These are phyloP conservation scores for Tephrocybe sp. DNA, from an alignment of 768 basidiomycete genomes.

Conservation along the genomic window DNA sequence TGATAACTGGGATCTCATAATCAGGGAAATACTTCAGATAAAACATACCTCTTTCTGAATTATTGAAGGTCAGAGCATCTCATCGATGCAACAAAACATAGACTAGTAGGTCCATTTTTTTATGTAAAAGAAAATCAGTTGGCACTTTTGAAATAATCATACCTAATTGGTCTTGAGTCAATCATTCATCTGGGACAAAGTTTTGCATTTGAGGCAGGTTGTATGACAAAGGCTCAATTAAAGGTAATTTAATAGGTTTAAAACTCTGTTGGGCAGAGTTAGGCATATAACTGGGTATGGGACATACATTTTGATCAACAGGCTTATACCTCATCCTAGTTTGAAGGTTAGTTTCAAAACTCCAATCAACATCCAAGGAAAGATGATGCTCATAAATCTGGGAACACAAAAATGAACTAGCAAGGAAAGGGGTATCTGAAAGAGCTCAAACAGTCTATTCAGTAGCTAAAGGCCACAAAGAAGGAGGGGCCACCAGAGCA, in stretches of 20 bases:
- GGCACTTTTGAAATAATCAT: slow-evolving; percentile 10
- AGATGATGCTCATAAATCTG: too few species aligned
- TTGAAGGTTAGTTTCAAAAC: too few species aligned
- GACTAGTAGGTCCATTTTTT: slow-evolving; percentile 13
- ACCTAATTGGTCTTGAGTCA: slow-evolving; percentile 15
- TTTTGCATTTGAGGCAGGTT: not conserved
- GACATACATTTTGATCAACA: slow-evolving; percentile 24
- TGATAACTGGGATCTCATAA: slow-evolving; percentile 19
- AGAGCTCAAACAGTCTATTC: too few species aligned
- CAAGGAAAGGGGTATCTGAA: too few species aligned
- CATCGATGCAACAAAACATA: slow-evolving; percentile 7
- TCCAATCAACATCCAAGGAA: too few species aligned
- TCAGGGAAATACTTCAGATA: slow-evolving; percentile 23
- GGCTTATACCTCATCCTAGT: slow-evolving; percentile 18
- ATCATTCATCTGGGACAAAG: not conserved
- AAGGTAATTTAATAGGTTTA: slow-evolving; percentile 14
- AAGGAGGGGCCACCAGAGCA: too few species aligned
- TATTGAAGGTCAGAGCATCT: slow-evolving; percentile 18
- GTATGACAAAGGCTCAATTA: not conserved
- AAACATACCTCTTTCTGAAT: slow-evolving; percentile 29
- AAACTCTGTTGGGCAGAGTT: slow-evolving; percentile 1
- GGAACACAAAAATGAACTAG: too few species aligned
- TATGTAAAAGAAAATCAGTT: not conserved
- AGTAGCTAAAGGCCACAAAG: too few species aligned
- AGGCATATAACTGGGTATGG: slow-evolving; percentile 22